Evolutionary conservation across 83 land plant genomes (phyloP).

Genomic region (Picea abies): DNA sequence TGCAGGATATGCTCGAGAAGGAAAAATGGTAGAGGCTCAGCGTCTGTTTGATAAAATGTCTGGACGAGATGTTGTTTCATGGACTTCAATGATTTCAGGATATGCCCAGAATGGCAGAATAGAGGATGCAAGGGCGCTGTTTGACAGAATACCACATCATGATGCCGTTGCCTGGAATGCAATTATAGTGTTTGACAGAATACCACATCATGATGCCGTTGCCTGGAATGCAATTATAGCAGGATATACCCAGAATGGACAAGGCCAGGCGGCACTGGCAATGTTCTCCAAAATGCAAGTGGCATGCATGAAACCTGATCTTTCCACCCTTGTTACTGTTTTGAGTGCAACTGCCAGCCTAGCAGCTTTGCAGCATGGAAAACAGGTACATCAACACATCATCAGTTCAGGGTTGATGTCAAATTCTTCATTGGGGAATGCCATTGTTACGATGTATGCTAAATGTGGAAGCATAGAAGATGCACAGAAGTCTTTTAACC

Average conservation of each 20-base stretch:
- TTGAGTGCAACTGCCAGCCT: slow-evolving; percentile 38
- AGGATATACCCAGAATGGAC: slow-evolving; percentile 19
- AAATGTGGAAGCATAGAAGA: slow-evolving; percentile 20
- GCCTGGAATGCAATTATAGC: too few relatives aligned
- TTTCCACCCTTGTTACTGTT: slow-evolving; percentile 14
- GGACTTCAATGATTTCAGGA: slow-evolving; percentile 27
- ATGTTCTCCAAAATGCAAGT: slow-evolving; percentile 21
- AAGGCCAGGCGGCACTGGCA: slow-evolving; percentile 16
- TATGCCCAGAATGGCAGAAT: slow-evolving; percentile 30
- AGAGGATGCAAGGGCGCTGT: slow-evolving; percentile 15
- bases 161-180: slow-evolving; percentile 13
- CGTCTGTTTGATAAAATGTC: slow-evolving; percentile 21
- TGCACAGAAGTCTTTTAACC: slow-evolving; percentile 14
- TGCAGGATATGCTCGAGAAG: slow-evolving; percentile 19
- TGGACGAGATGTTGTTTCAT: slow-evolving; percentile 20
- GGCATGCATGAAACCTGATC: slow-evolving; percentile 22
- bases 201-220: too few relatives aligned
- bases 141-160: not conserved
- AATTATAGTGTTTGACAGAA: too few relatives aligned
- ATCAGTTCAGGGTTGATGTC: slow-evolving; percentile 37
- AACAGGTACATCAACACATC: slow-evolving; percentile 50
- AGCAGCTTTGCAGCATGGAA: slow-evolving; percentile 36
- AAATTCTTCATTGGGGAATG: slow-evolving; percentile 49
- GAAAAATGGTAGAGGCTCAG: slow-evolving; percentile 13
- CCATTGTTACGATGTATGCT: slow-evolving; percentile 42